These are phyloP conservation scores for Spathaspora passalidarum DNA, from an alignment of 805 yeast species.

Conservation along the genomic window DNA sequence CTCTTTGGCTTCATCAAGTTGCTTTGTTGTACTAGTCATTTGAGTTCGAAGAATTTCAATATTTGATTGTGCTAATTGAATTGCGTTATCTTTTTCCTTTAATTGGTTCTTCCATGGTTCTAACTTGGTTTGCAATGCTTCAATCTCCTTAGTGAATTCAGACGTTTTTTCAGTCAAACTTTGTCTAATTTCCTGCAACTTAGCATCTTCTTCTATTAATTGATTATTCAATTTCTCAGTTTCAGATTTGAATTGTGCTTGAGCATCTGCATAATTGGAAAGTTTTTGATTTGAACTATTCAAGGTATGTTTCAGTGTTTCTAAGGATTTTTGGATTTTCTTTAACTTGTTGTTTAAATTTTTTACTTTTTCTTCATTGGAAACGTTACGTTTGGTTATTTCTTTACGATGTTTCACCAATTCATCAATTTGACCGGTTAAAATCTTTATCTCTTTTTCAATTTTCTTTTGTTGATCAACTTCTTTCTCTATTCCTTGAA, in stretches of 20 bases:
- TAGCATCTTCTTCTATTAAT: constrained; percentile 50
- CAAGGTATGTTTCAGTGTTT: constrained; percentile 44
- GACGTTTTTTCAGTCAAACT: constrained; percentile 74
- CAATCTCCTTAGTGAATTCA: constrained; percentile 63
- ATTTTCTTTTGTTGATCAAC: constrained; percentile 26
- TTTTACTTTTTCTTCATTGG: constrained; percentile 74
- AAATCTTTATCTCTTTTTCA: constrained; percentile 13
- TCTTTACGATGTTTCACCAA: constrained; percentile 29
- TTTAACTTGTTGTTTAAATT: constrained; percentile 56
- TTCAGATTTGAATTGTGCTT: constrained; percentile 43
- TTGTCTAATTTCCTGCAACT: constrained; percentile 60
- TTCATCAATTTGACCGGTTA: constrained; percentile 13
- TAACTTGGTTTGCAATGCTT: constrained; percentile 55
- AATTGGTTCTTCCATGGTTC: constrained; percentile 83
- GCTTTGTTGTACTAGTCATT: constrained; percentile 39
- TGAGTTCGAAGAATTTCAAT: constrained; percentile 57
- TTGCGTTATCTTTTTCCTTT: constrained; percentile 58
- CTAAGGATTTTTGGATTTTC: constrained; percentile 55
- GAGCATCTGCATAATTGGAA: constrained; percentile 42
- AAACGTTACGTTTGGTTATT: constrained; percentile 51
- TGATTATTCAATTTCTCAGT: constrained; percentile 42
- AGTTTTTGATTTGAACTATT: constrained; percentile 47
- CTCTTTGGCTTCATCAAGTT: constrained; percentile 42
- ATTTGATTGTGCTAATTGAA: constrained; percentile 62
- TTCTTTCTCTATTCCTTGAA: constrained; percentile 24